A percentile compares a stretch with the other conserved stretches of the same genome.
Evolutionary conservation across 2,329 filamentous ascomycete species (phyloP).

Genomic region (Scolecobasidium constrictum): DNA sequence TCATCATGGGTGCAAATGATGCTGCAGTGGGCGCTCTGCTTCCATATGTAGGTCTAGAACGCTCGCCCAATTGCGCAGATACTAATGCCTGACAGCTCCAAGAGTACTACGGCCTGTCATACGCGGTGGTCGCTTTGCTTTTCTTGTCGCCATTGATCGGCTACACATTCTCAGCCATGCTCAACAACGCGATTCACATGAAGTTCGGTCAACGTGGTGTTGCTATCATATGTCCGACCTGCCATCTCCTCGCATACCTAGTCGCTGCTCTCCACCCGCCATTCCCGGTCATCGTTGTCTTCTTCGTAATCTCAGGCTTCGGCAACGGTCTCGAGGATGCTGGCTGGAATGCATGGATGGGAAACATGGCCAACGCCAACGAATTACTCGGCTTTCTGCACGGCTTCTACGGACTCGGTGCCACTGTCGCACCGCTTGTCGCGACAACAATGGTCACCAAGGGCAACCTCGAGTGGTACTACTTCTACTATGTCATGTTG

Average conservation of each 20-base stretch:
- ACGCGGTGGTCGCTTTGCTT: slow-evolving; percentile 53
- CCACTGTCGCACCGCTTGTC: slow-evolving; percentile 56
- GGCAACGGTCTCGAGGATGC: slow-evolving; percentile 60
- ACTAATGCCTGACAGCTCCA: slow-evolving; percentile 38
- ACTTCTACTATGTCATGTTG: slow-evolving; percentile 69
- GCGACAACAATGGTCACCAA: slow-evolving; percentile 64
- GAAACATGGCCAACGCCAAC: slow-evolving; percentile 63
- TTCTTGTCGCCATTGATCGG: slow-evolving; percentile 58
- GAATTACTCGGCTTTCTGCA: slow-evolving; percentile 65
- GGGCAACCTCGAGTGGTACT: slow-evolving; percentile 53
- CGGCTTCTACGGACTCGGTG: slow-evolving; percentile 61
- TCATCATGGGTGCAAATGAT: slow-evolving; percentile 60
- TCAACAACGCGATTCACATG: slow-evolving; percentile 56
- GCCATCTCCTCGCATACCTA: slow-evolving; percentile 55
- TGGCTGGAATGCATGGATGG: slow-evolving; percentile 52
- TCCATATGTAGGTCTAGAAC: slow-evolving; percentile 29
- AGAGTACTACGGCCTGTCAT: slow-evolving; percentile 50
- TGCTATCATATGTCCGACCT: slow-evolving; percentile 51
- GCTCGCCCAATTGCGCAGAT: slow-evolving; percentile 10
- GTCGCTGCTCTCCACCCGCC: slow-evolving; percentile 57
- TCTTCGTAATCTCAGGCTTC: slow-evolving; percentile 56
- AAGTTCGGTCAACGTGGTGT: slow-evolving; percentile 60
- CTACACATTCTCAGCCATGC: slow-evolving; percentile 51
- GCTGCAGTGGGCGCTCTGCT: slow-evolving; percentile 48
- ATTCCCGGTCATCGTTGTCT: slow-evolving; percentile 54